These are phyloP conservation scores for Fusarium proliferatum DNA, from an alignment of 2,329 filamentous ascomycete genomes.

Conservation along the genomic window DNA sequence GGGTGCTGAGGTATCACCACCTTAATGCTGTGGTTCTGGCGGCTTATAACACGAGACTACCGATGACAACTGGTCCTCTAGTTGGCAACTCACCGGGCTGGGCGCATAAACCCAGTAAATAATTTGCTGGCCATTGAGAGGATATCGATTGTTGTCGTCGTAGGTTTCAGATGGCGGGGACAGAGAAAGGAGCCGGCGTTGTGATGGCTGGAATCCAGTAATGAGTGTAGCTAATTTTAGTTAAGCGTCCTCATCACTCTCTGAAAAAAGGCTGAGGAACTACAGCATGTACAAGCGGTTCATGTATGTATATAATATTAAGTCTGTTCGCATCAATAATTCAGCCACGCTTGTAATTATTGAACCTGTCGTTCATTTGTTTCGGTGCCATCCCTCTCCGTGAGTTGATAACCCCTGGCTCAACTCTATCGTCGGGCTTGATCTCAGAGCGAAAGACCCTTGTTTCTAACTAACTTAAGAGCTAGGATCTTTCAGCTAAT, in stretches of 20 bases:
- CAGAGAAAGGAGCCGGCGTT: conserved; percentile 28
- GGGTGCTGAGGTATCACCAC: conserved; percentile 31
- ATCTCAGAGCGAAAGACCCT: background rate
- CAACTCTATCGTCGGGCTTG: background rate
- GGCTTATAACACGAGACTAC: conserved; percentile 23
- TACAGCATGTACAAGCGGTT: conserved; percentile 16
- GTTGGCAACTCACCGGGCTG: conserved; percentile 10
- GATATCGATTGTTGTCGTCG: background rate
- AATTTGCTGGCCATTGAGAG: background rate
- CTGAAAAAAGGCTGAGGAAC: conserved; percentile 21
- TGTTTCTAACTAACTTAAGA: background rate
- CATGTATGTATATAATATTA: conserved; percentile 30
- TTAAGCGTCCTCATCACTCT: background rate
- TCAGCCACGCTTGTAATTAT: conserved; percentile 17
- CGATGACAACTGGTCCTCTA: background rate
- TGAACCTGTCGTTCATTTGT: conserved; percentile 5
- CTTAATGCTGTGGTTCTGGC: conserved; percentile 29
- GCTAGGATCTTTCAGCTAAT: conserved; percentile 10
- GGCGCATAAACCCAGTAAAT: conserved; percentile 7
- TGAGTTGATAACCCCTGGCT: background rate
- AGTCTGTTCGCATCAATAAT: conserved; percentile 9
- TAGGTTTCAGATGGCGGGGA: conserved; percentile 1
- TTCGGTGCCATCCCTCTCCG: background rate
- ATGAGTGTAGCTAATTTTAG: conserved; percentile 38
- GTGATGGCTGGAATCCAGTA: conserved; percentile 22